A percentile compares a stretch with the other conserved stretches of the same genome.
phyloP scores from a whole-genome alignment of 192 early-diverging fungal genomes.

The Entophlyctis luteolus region DNA sequence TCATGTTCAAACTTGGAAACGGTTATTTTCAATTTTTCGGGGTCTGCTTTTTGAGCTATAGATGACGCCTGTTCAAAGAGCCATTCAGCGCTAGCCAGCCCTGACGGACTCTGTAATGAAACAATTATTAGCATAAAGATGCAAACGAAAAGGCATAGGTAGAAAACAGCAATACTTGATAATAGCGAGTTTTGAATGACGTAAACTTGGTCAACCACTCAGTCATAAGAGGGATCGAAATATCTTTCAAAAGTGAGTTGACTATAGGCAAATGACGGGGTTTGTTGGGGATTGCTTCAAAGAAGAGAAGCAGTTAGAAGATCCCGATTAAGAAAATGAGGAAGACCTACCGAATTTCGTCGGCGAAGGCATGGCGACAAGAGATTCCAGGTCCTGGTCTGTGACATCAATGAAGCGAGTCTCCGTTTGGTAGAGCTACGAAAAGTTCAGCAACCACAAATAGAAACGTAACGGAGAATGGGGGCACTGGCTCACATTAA shows the following conservation, averaged over 20 bases:
- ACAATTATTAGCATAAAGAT: neutral
- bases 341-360: neutral
- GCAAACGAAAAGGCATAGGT: neutral
- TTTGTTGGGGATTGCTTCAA: conserved; percentile 42
- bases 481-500: neutral
- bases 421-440: conserved; percentile 61
- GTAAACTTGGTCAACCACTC: conserved; percentile 72
- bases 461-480: no score
- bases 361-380: conserved; percentile 4
- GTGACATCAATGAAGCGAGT: conserved; percentile 87
- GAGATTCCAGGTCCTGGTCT: conserved; percentile 52
- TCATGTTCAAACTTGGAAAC: conserved; percentile 73
- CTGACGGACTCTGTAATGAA: conserved; percentile 10
- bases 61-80: conserved; percentile 31
- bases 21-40: conserved; percentile 29
- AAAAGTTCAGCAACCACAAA: no score
- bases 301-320: no score
- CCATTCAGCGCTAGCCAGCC: conserved; percentile 37
- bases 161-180: conserved; percentile 49
- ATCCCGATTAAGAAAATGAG: no score
- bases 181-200: conserved; percentile 85
- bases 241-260: conserved; percentile 47
- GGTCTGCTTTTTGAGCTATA: conserved; percentile 25
- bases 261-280: conserved; percentile 62
- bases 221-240: conserved; percentile 67